Conservation (phyloP, 805 yeast genomes). For the Wickerhamiella domercqiae region DNA sequence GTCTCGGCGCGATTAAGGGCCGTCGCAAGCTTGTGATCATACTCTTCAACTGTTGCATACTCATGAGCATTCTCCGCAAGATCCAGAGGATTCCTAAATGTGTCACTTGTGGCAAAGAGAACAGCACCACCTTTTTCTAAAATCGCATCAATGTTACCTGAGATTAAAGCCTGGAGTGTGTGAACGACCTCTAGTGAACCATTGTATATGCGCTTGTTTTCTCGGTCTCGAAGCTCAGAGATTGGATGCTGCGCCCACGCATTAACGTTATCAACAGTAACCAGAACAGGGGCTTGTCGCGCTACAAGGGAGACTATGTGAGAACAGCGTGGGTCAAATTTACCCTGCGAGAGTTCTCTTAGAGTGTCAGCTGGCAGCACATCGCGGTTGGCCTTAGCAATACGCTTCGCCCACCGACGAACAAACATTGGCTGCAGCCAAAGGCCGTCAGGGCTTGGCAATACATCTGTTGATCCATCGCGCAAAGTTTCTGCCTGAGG, state of each 20-base stretch:
- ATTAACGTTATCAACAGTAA: constrained; percentile 64
- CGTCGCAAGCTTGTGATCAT: constrained; percentile 42
- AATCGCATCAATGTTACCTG: constrained; percentile 31
- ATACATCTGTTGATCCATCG: constrained; percentile 63
- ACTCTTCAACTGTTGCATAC: constrained; percentile 35
- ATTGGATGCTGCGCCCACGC: constrained; percentile 38
- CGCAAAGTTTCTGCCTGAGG: constrained; percentile 44
- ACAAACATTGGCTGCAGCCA: constrained; percentile 64
- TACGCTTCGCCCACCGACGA: constrained; percentile 41
- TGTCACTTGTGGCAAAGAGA: constrained; percentile 46
- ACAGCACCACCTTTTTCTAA: constrained; percentile 48
- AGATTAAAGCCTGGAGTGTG: constrained; percentile 36
- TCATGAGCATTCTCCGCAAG: constrained; percentile 40
- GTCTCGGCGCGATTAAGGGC: constrained; percentile 29
- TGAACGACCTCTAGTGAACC: constrained; percentile 50
- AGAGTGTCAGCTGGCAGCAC: constrained; percentile 21
- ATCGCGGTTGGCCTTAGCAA: constrained; percentile 32
- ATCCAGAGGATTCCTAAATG: constrained; percentile 26
- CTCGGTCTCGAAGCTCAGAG: constrained; percentile 45
- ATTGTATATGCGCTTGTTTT: constrained; percentile 41
- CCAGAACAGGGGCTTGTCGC: constrained; percentile 15
- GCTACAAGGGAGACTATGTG: background rate
- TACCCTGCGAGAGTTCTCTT: background rate
- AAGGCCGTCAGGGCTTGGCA: constrained; percentile 36
- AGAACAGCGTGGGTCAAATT: background rate